These are phyloP conservation scores for slime mould (Dictyostelium discoideum) DNA, from an alignment of 78 protist genomes.

Conservation along the genomic window dicty_2.7 NC_007088.5:500501-501000, in stretches of 20 bases:
- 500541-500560: slow-evolving; percentile 34
- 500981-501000: slow-evolving; percentile 4
- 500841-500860: not conserved
- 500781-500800: not conserved
- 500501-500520: slow-evolving; percentile 33
- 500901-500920: not conserved
- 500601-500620: not conserved
- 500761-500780: not conserved
- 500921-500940: slow-evolving; percentile 30
- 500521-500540: not conserved
- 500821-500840: not conserved
- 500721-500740: not conserved
- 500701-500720: not conserved
- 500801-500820: not conserved
- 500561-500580: slow-evolving; percentile 87
- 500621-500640: not conserved
- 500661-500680: slow-evolving; percentile 1
- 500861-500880: not conserved
- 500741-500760: not conserved
- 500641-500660: not conserved
- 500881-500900: not conserved
- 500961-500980: slow-evolving; percentile 39
- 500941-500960: slow-evolving; percentile 82
- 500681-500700: not conserved
- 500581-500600: slow-evolving; percentile 77